These are phyloP conservation scores for Myriosclerotinia scirpicola DNA, from an alignment of 2,329 filamentous ascomycete genomes.

Conservation along the genomic window DNA sequence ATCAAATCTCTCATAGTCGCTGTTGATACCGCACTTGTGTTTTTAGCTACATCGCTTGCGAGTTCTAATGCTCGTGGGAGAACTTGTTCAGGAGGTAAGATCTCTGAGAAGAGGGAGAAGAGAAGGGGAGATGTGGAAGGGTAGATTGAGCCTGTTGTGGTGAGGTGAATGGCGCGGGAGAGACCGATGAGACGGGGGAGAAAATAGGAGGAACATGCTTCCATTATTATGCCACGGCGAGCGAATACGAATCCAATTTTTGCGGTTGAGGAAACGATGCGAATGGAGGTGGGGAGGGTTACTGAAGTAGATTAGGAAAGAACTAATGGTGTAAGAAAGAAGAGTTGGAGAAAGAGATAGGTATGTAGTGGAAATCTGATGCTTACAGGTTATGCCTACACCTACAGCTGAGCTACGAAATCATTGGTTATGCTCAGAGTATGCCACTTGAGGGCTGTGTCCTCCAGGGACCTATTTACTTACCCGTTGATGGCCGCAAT, in stretches of 20 bases:
- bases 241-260: constrained; percentile 76
- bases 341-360: too few relatives aligned
- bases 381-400: constrained; percentile 17
- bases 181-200: constrained; percentile 68
- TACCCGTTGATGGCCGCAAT: constrained; percentile 58
- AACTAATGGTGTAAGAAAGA: too few relatives aligned
- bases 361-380: neutral
- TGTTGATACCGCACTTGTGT: constrained; percentile 63
- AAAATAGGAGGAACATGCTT: constrained; percentile 71
- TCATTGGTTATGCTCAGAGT: neutral
- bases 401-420: constrained; percentile 3
- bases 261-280: constrained; percentile 55
- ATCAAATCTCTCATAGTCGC: constrained; percentile 72
- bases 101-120: constrained; percentile 64
- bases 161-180: constrained; percentile 61
- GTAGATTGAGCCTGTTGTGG: constrained; percentile 66
- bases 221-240: constrained; percentile 68
- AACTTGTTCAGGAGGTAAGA: constrained; percentile 60
- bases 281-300: constrained; percentile 56
- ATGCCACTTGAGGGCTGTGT: neutral
- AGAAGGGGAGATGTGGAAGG: constrained; percentile 51
- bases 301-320: constrained; percentile 43
- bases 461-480: neutral
- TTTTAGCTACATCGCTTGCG: constrained; percentile 64
- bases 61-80: constrained; percentile 64